Conservation (phyloP, 2,329 filamentous ascomycete genomes). For the Phaeomoniella chlamydospora region DNA sequence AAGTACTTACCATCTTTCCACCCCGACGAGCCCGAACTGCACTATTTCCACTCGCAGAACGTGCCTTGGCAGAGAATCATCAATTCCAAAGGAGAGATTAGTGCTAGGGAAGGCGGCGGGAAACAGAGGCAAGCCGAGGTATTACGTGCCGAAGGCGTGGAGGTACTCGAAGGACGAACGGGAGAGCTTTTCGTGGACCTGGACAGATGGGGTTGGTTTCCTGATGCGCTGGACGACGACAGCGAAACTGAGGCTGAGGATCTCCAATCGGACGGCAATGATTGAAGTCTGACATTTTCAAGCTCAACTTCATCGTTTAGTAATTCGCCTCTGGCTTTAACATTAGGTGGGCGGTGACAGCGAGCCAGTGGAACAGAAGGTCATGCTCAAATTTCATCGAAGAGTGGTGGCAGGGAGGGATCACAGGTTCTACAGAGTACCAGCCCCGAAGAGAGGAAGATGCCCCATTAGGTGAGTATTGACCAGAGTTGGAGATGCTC, state of each 20-base stretch:
- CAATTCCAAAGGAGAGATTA: conserved; percentile 74
- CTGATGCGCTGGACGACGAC: conserved; percentile 22
- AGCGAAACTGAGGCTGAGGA: conserved; percentile 3
- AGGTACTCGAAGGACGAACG: conserved; percentile 20
- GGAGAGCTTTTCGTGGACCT: conserved; percentile 29
- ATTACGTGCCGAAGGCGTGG: conserved; percentile 25
- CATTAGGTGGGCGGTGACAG: too few relatives aligned
- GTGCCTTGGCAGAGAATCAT: conserved; percentile 95
- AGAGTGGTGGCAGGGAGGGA: too few relatives aligned
- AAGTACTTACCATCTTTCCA: conserved; percentile 59
- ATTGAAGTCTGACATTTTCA: too few relatives aligned
- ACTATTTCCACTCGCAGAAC: conserved; percentile 54
- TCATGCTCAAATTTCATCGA: too few relatives aligned
- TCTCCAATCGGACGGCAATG: too few relatives aligned
- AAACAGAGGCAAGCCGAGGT: conserved; percentile 26
- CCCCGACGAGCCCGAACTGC: conserved; percentile 25
- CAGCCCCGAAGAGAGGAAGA: too few relatives aligned
- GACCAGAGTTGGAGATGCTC: too few relatives aligned
- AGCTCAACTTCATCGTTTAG: too few relatives aligned
- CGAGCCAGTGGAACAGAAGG: too few relatives aligned
- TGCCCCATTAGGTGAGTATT: too few relatives aligned
- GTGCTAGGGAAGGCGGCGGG: conserved; percentile 40
- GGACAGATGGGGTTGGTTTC: conserved; percentile 32
- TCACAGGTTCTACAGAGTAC: too few relatives aligned
- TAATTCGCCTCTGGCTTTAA: too few relatives aligned